These are phyloP conservation scores for Cutaneotrichosporon sp. DNA, from an alignment of 1,284 basidiomycete genomes.

Conservation along the genomic window DNA sequence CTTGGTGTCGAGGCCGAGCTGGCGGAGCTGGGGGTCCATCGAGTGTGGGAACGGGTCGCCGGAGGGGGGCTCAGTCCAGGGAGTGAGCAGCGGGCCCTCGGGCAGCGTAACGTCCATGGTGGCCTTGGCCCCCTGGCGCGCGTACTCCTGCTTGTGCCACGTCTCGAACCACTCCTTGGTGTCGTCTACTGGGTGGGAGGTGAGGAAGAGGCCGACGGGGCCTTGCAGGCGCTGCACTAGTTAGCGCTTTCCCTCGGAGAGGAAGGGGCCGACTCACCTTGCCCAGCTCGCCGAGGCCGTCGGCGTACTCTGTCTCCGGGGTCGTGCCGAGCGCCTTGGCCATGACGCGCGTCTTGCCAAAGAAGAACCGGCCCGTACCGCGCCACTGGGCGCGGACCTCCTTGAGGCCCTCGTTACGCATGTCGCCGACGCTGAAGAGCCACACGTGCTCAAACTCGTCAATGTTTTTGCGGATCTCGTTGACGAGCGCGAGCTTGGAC, in stretches of 20 bases:
- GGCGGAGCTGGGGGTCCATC: constrained; percentile 91
- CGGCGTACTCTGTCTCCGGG: constrained; percentile 76
- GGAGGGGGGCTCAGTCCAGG: constrained; percentile 61
- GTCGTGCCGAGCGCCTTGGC: constrained; percentile 90
- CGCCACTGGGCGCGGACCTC: constrained; percentile 91
- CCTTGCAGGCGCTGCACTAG: constrained; percentile 79
- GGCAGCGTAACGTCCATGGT: constrained; percentile 70
- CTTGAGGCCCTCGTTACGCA: constrained; percentile 92
- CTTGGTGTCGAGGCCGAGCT: constrained; percentile 79
- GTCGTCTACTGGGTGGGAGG: constrained; percentile 77
- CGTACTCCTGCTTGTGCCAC: constrained; percentile 86
- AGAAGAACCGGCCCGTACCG: constrained; percentile 86
- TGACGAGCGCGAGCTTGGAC: constrained; percentile 78
- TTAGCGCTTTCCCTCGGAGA: too few relatives aligned
- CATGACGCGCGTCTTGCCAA: constrained; percentile 89
- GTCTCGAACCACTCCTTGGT: constrained; percentile 92
- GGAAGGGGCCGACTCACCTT: constrained; percentile 65
- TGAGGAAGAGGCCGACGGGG: constrained; percentile 88
- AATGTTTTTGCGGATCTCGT: constrained; percentile 58
- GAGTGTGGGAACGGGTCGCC: constrained; percentile 82
- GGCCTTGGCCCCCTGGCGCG: constrained; percentile 77
- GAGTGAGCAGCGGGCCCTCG: constrained; percentile 53
- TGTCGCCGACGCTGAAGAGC: constrained; percentile 89
- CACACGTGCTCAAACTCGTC: constrained; percentile 92
- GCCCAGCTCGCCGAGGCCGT: constrained; percentile 73